Evolutionary conservation across 345 rosid species (phyloP).

Genomic region (Leavenworthia alabamica): DNA sequence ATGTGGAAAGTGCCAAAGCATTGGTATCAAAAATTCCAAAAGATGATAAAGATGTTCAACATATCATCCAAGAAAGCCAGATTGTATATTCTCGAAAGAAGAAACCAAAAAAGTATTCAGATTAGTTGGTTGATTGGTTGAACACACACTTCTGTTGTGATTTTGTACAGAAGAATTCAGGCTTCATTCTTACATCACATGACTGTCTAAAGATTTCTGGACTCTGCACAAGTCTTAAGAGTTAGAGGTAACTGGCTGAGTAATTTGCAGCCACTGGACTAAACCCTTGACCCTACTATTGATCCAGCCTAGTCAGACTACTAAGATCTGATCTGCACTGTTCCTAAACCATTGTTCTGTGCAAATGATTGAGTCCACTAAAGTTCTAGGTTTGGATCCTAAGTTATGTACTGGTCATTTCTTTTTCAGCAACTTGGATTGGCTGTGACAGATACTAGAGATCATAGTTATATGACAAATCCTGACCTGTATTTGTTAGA

Average conservation of each 20-base stretch:
- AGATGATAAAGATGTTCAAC: conserved; percentile 57
- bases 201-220: neutral
- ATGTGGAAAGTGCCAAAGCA: conserved; percentile 34
- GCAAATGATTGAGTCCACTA: neutral
- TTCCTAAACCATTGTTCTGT: neutral
- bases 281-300: neutral
- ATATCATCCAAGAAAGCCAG: conserved; percentile 33
- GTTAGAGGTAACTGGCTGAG: neutral
- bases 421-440: neutral
- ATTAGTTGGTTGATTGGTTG: neutral
- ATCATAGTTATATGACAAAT: neutral
- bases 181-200: neutral
- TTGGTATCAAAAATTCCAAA: conserved; percentile 45
- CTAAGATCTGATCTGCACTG: neutral
- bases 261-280: neutral
- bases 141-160: neutral
- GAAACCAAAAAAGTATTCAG: neutral
- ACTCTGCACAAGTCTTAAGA: conserved; percentile 8
- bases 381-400: neutral
- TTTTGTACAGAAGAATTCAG: conserved; percentile 15
- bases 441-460: neutral
- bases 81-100: conserved; percentile 17
- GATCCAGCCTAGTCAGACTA: neutral
- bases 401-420: neutral
- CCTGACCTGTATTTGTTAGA: neutral